A percentile compares a stretch with the other conserved stretches of the same genome.
Conservation (phyloP, 169 alveolate species). For the Plasmodium knowlesi region DNA sequence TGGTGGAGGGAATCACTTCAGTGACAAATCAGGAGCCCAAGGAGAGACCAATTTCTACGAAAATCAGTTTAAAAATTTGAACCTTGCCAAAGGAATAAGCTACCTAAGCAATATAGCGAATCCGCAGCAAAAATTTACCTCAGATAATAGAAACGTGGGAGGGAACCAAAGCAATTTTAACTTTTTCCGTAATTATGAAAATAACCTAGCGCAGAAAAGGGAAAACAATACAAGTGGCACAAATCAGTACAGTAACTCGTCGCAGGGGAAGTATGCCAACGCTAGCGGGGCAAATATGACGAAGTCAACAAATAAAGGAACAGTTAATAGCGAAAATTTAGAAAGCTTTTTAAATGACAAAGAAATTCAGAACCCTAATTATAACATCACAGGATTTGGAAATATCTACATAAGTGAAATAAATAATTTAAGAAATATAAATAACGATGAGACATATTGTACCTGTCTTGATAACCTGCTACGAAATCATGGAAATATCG, state of each 20-base stretch:
- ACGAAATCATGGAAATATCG: slow-evolving; percentile 77
- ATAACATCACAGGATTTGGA: slow-evolving; percentile 54
- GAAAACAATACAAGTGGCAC: background rate
- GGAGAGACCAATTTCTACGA: background rate
- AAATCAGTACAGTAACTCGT: background rate
- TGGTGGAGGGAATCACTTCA: background rate
- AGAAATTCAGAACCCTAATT: slow-evolving; percentile 20
- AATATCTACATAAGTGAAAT: slow-evolving; percentile 48
- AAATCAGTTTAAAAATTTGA: slow-evolving; percentile 9
- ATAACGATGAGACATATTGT: slow-evolving; percentile 68
- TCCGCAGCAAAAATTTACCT: background rate
- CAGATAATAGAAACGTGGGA: background rate
- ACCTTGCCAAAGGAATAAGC: background rate
- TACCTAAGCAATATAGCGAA: slow-evolving; percentile 18
- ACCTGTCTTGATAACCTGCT: slow-evolving; percentile 71
- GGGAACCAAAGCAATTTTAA: slow-evolving; percentile 5
- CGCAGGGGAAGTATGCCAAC: background rate
- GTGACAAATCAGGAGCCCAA: background rate
- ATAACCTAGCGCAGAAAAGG: background rate
- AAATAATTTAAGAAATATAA: slow-evolving; percentile 49
- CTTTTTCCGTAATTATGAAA: slow-evolving; percentile 18
- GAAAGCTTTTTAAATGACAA: slow-evolving; percentile 56
- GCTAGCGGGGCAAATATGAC: background rate
- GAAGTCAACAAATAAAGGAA: background rate
- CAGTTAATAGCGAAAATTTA: slow-evolving; percentile 32